Evolutionary conservation across 257 asterid genomes (phyloP).

Genomic region (Nicotiana tabacum): DNA sequence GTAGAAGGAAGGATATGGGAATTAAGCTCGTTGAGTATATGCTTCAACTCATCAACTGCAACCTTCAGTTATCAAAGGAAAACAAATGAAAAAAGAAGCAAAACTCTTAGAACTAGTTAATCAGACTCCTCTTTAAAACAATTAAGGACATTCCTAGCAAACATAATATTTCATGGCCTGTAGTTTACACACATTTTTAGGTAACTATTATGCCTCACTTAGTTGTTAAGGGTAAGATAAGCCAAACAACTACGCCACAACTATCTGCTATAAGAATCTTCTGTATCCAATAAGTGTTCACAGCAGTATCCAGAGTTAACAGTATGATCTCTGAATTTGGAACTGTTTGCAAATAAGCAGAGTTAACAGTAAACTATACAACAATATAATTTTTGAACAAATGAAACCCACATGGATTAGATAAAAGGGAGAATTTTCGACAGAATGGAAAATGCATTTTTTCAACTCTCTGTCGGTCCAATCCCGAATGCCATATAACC

Average conservation of each 20-base stretch:
- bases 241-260: background rate
- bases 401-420: background rate
- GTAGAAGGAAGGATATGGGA: slow-evolving; percentile 42
- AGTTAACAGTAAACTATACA: background rate
- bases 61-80: slow-evolving; percentile 41
- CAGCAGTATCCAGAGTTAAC: background rate
- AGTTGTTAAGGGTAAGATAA: background rate
- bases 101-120: background rate
- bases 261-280: background rate
- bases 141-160: background rate
- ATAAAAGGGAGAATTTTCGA: background rate
- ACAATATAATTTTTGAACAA: background rate
- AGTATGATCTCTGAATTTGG: too few species aligned
- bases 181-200: background rate
- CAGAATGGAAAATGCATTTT: background rate
- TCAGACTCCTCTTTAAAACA: background rate
- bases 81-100: background rate
- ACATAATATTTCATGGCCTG: background rate
- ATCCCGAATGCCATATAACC: background rate
- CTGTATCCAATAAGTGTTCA: background rate
- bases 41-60: slow-evolving; percentile 67
- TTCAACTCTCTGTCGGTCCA: background rate
- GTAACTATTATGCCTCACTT: background rate
- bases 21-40: slow-evolving; percentile 57
- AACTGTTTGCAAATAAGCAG: background rate